Base-by-base conservation (phyloP, 345 rosid genomes). In the Syzygium jambos region DNA sequence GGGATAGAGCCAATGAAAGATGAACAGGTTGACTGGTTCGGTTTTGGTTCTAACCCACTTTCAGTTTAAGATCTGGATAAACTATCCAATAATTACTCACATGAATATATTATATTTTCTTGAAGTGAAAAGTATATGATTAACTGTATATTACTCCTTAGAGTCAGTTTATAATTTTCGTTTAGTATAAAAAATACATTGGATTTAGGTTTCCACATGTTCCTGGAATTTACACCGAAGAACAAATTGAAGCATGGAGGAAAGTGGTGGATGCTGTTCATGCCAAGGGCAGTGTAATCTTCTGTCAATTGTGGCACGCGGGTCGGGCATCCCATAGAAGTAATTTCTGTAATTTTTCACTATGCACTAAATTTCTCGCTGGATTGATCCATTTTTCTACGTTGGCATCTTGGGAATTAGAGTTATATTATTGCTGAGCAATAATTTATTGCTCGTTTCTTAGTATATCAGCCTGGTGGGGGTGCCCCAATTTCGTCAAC, bases 191-290 rank as follows among this genome's bases (percentile, higher is more conserved):
- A 55, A 9, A 7, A 56, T 56, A 6, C 3, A 3, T 22, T 22
- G 61, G 61, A 56, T 56, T 22, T 22, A 56, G 61, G 56, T 54
- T 54, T 63, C 84, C 87, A 5, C 51, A 84, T 12, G 56, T 85
- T 15, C 89, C 91, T 29, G 91, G 89, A 27, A 84, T 89, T 46
- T 89, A 85, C 87, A 87, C 87, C 22, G 54, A 86, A 65, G 89
- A 87, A 85, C 91, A 89, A 68, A 65, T 87, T 5, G 88, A 86
- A 84, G 91, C 85, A 25, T 89, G 91, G 91, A 87, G 54, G 86
- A 87, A 87, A 17, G 83, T 89, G 34, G 88, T 87, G 23, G 85
- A 87, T 85, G 90, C 85, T 53, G 89, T 90, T 86, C 90, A 90
- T 88, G 89, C 87, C 85, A 85, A 85, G 89, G 89, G 88, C 9